Evolutionary conservation across 768 basidiomycete genomes (phyloP), one percentile per base, ranked within the genome.

Genomic region (Pleurotus tuoliensis): DNA sequence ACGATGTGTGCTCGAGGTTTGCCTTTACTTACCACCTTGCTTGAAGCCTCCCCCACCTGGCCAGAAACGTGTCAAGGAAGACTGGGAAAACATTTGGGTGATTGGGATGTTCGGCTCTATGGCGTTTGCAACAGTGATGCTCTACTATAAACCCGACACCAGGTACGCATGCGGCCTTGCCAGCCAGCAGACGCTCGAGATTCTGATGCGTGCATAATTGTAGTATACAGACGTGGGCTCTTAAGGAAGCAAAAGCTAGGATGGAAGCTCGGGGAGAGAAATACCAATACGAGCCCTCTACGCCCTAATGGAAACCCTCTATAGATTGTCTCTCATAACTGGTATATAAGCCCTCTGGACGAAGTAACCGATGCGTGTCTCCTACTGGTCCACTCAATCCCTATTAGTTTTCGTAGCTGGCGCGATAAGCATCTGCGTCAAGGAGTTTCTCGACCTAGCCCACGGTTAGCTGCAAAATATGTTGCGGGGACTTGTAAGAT

Each of bases 201-300:
- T 25, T 27, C 48, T 58, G 20, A 64, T 25, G 22, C 25, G 44
- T 25, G 22, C 20, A 20, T 47, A 4, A 27, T 41, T 46, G 37
- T 64, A 97, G 94, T 68, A 90, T 97, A 73, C 89, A 93, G 73
- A 84, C 87, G 1, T 97, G 94, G 94, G 94, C 94, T 30, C 72
- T 94, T 67, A 80, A 86, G 61, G 94, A 97, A 71, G 94, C 94
- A 8, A 92, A 94, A 71, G 78, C 77, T 56, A 79, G 94, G 60
- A 92, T 97, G 90, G 92, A 94, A 65, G 92, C 88, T 11, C 83
- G 93, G n/a, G 93, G 91, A 49, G 94, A 95, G 75, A 84, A 87
- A 67, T 87, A 88, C 69, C 83, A 88, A 76, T 93, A 94, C 66
- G 84, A 88, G 66, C 80, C 88, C 24, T 76, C 80, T 56, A 67